Conservation (phyloP, 345 rosid species). For the Lepidium africanum region DNA sequence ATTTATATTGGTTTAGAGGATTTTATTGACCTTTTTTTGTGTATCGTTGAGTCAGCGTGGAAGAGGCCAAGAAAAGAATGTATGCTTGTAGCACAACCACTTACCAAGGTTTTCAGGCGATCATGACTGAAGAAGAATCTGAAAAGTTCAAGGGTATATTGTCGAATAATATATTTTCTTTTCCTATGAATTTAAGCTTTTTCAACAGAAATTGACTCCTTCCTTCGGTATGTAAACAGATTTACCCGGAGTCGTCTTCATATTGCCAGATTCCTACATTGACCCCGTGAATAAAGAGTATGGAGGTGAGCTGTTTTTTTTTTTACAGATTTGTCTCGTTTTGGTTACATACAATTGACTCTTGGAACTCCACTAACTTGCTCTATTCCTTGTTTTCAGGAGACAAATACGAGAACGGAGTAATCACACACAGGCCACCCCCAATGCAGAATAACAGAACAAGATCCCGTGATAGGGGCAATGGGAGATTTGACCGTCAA, state of each 20-base stretch:
- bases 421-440: conserved; percentile 73
- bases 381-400: conserved; percentile 32
- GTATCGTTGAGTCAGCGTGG: conserved; percentile 44
- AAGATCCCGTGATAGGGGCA: conserved; percentile 37
- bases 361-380: background rate
- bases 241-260: conserved; percentile 73
- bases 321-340: background rate
- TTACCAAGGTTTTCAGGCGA: conserved; percentile 88
- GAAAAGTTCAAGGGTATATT: conserved; percentile 56
- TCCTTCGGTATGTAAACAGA: conserved; percentile 35
- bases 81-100: conserved; percentile 98
- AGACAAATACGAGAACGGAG: conserved; percentile 83
- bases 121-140: conserved; percentile 82
- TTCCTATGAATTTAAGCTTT: background rate
- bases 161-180: background rate
- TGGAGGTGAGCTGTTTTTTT: conserved; percentile 50
- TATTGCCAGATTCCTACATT: conserved; percentile 89
- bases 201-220: background rate
- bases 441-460: conserved; percentile 45
- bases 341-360: background rate
- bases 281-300: conserved; percentile 84
- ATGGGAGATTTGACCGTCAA: conserved; percentile 35
- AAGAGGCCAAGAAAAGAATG: conserved; percentile 74
- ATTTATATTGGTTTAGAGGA: background rate
- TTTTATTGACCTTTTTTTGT: background rate